Evolutionary conservation across 1,139 yeast species (phyloP), one percentile per base, ranked within the genome.

Genomic region (Pichia sp.): DNA sequence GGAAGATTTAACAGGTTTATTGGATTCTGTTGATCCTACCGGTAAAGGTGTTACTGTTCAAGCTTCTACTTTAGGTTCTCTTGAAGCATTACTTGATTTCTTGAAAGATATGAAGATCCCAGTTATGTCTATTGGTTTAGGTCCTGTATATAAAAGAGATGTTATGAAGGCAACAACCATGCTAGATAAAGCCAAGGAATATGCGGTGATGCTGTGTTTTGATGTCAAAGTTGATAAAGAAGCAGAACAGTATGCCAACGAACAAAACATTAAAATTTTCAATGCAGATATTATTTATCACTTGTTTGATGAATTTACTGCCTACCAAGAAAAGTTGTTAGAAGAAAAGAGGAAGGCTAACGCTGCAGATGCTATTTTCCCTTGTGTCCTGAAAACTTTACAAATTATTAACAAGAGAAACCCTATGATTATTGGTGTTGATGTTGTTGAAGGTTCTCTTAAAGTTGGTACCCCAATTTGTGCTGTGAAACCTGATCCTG

Each of bases 341-440:
- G 97, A 91, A 63, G 78, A 79, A 64, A 85, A 95, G 67, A 84
- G 96, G 66, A 78, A 81, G 61, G 95, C 86, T 52, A 84, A 84
- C 66, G 72, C 84, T 68, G 91, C 80, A 54, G 83, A 76, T 55
- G 98, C 97, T 35, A 83, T 84, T 40, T 89, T 80, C 79, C 99
- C 98, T 54, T 84, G 95, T 71, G 96, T 89, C 25, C 69, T 91
- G 67, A 85, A 85, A 66, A 91, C 96, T 19, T 67, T 91, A 52
- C 97, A 93, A 69, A 88, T 93, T 59, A 93, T 91, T 64, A 93
- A 93, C 78, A 91, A 91, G 72, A 85, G 98, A 69, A 88, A 89
- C 64, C 99, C 99, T 46, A 91, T 91, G 97, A 88, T 91, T 59
- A 84, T 91, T 60, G 99, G 99, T 77, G 97, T 91, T 47, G 99